Evolutionary conservation across 148 eudicot genomes (phyloP), one percentile per base, ranked within the genome.

Genomic region (Rhododendron griersonianum): DNA sequence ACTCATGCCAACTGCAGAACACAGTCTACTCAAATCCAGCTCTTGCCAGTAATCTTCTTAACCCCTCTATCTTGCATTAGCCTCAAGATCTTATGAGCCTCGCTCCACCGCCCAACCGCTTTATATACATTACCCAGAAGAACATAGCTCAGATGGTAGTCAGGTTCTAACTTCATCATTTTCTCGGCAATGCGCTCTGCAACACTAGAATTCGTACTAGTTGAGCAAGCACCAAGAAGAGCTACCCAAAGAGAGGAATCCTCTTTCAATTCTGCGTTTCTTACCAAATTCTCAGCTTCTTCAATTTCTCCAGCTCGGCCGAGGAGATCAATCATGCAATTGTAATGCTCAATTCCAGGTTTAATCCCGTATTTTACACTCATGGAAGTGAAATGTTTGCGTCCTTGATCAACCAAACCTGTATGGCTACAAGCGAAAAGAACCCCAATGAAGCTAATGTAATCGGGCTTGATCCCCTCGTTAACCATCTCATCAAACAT

Each of bases 371-470:
- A 93, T 33, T 88, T 85, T n/a, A 85, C 79, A 33, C 59, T 81
- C 98, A 96, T 96, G 14, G 89, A 89, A 47, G 45, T 79, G 74
- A 96, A 96, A 79, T 89, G 88, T 41, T 87, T 44, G 21, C 90
- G 91, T 35, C 98, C 98, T 87, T 92, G 86, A 59, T 94, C 91
- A 84, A 95, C 92, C 85, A 95, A 89, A 81, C 98, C 98, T n/a
- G 92, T 88, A 86, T 96, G 98, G 87, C 98, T 94, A 88, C 98
- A 96, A 80, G 98, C 98, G 85, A 93, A 96, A 69, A 96, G 94
- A 78, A 93, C 94, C 3, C 94, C 94, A n/a, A 95, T 84, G 83
- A 93, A 96, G 71, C 90, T 94, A 63, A 95, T 94, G 86, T 87
- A 87, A 85, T 96, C 95, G 0, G 98, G 98, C 76, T 82, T 87